Evolutionary conservation across 345 rosid genomes (phyloP).

Genomic region (Cochlearia excelsa): DNA sequence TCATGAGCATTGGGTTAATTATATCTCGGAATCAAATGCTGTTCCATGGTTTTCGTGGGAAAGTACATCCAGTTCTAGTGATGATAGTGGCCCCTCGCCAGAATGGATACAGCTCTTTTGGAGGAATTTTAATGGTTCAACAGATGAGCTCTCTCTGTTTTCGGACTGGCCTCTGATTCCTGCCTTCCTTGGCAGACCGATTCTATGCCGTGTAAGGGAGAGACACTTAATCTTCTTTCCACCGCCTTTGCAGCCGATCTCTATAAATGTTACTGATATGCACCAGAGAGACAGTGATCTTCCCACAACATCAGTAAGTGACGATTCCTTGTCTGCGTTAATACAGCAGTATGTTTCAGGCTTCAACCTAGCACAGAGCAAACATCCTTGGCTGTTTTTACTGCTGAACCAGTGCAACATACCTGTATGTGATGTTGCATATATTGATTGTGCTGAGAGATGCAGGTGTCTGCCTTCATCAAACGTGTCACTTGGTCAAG

Average conservation of each 20-base stretch:
- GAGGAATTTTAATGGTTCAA: slow-evolving; percentile 66
- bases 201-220: slow-evolving; percentile 80
- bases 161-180: slow-evolving; percentile 94
- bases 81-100: slow-evolving; percentile 78
- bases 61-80: slow-evolving; percentile 51
- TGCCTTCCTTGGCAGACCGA: slow-evolving; percentile 87
- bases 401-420: slow-evolving; percentile 81
- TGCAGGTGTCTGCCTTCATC: slow-evolving; percentile 66
- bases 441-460: slow-evolving; percentile 65
- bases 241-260: slow-evolving; percentile 39
- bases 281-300: slow-evolving; percentile 34
- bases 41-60: slow-evolving; percentile 96
- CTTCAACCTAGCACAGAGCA: slow-evolving; percentile 47
- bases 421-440: slow-evolving; percentile 70
- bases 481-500: slow-evolving; percentile 74
- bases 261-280: slow-evolving; percentile 37
- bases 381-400: slow-evolving; percentile 75
- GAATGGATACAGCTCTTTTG: slow-evolving; percentile 88
- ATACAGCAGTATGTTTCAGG: slow-evolving; percentile 49
- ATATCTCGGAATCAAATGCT: slow-evolving; percentile 54
- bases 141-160: slow-evolving; percentile 63
- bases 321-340: slow-evolving; percentile 43
- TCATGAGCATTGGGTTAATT: slow-evolving; percentile 74
- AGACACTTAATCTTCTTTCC: slow-evolving; percentile 71
- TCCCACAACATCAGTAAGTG: slow-evolving; percentile 37